phyloP scores from a whole-genome alignment of 2,329 filamentous ascomycete genomes.

The Epichloe baconii region DNA sequence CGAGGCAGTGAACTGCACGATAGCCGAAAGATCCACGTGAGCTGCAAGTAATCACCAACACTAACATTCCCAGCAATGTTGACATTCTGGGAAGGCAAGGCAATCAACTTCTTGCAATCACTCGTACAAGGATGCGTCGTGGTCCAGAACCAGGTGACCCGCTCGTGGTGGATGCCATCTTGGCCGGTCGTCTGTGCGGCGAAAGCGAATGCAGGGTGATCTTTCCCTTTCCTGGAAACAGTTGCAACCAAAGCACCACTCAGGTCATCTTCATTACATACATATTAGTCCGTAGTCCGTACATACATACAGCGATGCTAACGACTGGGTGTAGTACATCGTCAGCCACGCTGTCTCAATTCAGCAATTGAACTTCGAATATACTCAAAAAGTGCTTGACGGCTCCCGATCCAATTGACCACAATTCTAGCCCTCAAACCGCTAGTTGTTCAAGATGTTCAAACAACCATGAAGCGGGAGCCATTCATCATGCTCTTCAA shows the following conservation, averaged over 20 bases:
- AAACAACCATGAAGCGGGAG: too few species aligned
- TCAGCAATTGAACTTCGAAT: too few species aligned
- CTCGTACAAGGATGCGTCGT: background rate
- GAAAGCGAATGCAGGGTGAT: background rate
- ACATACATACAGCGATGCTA: too few species aligned
- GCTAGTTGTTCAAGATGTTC: too few species aligned
- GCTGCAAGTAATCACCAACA: background rate
- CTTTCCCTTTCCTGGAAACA: background rate
- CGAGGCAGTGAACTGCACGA: background rate
- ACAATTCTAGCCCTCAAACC: too few species aligned
- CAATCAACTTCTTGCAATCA: background rate
- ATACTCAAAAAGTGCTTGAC: too few species aligned
- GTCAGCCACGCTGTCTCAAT: too few species aligned
- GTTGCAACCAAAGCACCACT: background rate
- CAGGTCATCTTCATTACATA: background rate
- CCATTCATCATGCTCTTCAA: too few species aligned
- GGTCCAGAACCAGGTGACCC: background rate
- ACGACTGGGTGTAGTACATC: too few species aligned
- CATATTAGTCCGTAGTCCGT: too few species aligned
- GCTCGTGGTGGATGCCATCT: background rate
- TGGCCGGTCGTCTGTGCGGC: background rate
- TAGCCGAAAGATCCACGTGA: background rate
- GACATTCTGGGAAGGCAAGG: background rate
- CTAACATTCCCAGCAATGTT: background rate
- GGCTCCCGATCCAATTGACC: too few species aligned